Conservation (phyloP, 78 protist species). For the Salpingoeca rosetta region DNA sequence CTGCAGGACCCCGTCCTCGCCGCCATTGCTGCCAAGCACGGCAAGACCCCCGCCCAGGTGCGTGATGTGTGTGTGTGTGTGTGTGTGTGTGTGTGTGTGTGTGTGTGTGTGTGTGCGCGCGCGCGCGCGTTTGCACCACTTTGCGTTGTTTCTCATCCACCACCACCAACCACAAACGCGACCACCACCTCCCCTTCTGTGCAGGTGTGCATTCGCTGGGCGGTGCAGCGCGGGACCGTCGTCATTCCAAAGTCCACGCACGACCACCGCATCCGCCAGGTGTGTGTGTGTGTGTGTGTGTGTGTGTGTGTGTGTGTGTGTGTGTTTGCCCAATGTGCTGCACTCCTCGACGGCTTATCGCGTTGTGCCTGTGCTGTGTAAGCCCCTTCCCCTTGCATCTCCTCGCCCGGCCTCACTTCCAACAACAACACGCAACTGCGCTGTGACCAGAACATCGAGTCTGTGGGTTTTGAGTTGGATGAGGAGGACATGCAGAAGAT, state of each 20-base stretch:
- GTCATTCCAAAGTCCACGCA: conserved; percentile 34
- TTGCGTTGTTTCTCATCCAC: background rate
- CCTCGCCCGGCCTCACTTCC: background rate
- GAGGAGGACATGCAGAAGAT: background rate
- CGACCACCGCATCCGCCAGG: conserved; percentile 1
- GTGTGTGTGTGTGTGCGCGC: no score
- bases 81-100: no score
- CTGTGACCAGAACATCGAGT: background rate
- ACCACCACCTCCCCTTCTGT: conserved; percentile 7
- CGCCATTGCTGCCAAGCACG: conserved; percentile 13
- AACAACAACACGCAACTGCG: background rate
- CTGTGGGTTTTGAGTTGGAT: background rate
- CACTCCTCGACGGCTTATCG: background rate
- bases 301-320: background rate
- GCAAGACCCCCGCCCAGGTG: conserved; percentile 11
- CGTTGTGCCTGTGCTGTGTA: background rate
- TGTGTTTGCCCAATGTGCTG: background rate
- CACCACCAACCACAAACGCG: background rate
- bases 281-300: conserved; percentile 1
- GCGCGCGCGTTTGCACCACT: no score
- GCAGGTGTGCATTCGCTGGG: conserved; percentile 30
- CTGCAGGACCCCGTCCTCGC: background rate
- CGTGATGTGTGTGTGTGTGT: no score
- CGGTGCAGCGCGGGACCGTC: conserved; percentile 4
- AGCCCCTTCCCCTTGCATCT: background rate